These are phyloP conservation scores for Backusella morwellensis DNA, from an alignment of 192 early-diverging fungal genomes.

Conservation along the genomic window DNA sequence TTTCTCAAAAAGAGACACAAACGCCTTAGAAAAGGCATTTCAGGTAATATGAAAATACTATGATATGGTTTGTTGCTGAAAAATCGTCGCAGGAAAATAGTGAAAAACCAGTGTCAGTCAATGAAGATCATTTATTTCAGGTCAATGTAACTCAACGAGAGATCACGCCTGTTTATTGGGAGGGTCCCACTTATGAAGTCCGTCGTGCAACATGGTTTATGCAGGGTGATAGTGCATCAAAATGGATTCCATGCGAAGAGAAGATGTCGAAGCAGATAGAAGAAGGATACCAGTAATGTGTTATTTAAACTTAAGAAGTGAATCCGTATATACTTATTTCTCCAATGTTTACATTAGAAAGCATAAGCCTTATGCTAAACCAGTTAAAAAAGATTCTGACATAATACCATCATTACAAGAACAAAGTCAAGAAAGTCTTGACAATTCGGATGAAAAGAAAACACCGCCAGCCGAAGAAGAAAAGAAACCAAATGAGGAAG, in stretches of 20 bases:
- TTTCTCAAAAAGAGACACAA: conserved; percentile 53
- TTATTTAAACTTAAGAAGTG: no score
- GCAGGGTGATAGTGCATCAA: conserved; percentile 50
- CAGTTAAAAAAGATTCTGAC: neutral
- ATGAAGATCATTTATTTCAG: conserved; percentile 81
- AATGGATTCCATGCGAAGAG: conserved; percentile 79
- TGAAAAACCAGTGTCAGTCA: conserved; percentile 55
- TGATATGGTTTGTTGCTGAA: neutral
- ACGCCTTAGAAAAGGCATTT: conserved; percentile 51
- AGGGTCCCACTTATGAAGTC: conserved; percentile 77
- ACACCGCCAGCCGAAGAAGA: neutral
- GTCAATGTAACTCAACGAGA: conserved; percentile 69
- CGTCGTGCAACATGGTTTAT: conserved; percentile 84
- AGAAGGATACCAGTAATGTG: conserved; percentile 63
- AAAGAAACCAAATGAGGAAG: neutral
- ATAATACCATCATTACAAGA: neutral
- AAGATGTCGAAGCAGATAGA: conserved; percentile 78
- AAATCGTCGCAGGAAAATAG: conserved; percentile 11
- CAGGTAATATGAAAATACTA: conserved; percentile 20
- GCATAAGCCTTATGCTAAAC: conserved; percentile 8
- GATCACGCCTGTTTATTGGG: conserved; percentile 78
- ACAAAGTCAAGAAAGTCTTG: neutral
- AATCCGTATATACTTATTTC: neutral
- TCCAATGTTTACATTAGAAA: neutral
- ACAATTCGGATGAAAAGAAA: neutral